Evolutionary conservation across 345 rosid species (phyloP).

Genomic region (Trapa incisa): DNA sequence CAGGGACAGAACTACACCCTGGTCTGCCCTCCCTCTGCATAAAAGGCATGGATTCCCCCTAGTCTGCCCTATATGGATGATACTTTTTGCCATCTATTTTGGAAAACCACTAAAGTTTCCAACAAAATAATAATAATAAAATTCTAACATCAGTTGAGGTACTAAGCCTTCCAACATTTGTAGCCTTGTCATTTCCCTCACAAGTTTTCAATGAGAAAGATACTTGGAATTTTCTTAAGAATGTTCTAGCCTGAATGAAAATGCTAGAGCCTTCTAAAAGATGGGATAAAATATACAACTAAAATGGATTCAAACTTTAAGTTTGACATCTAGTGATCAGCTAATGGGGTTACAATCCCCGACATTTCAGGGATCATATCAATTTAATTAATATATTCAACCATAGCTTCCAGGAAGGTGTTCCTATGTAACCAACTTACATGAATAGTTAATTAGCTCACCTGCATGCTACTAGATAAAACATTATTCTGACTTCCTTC

Average conservation of each 20-base stretch:
- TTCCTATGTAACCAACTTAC: not conserved
- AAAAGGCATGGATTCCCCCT: not conserved
- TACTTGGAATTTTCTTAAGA: not conserved
- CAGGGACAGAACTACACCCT: not conserved
- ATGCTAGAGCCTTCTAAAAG: not conserved
- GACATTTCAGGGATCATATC: not conserved
- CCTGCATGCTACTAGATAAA: conserved; percentile 93
- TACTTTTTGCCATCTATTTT: not conserved
- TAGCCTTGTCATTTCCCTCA: not conserved
- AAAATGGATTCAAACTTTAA: not conserved
- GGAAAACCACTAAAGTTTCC: not conserved
- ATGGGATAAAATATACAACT: not conserved
- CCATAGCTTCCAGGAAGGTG: not conserved
- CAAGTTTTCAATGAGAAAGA: not conserved
- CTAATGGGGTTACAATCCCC: not conserved
- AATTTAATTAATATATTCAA: not conserved
- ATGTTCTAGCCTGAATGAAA: not conserved
- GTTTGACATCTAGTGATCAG: not conserved
- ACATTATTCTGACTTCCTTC: conserved; percentile 93
- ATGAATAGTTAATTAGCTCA: conserved; percentile 15
- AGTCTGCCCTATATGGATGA: not conserved
- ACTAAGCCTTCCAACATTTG: not conserved
- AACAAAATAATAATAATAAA: not conserved
- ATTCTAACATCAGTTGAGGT: not conserved
- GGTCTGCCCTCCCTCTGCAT: not conserved